Percentiles rank a stretch among this genome's conserved stretches.
These are phyloP conservation scores for Codiaeum variegatum DNA, from an alignment of 441 rosid genomes.

Conservation along the genomic window DNA sequence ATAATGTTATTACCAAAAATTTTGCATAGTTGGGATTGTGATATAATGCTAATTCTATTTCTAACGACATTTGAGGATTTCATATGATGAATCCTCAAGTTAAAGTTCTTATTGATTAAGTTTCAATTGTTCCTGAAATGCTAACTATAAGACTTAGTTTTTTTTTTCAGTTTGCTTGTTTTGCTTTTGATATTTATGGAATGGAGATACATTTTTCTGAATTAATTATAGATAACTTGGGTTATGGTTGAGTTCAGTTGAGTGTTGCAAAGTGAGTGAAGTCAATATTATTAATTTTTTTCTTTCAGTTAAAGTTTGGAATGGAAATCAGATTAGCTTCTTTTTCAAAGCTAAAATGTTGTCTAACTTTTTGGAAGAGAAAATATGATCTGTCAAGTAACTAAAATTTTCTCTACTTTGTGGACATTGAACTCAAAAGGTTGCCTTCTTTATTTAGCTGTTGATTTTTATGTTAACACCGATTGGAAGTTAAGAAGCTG, in stretches of 20 bases:
- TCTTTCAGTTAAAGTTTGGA: background rate
- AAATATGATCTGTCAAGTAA: background rate
- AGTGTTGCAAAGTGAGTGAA: slow-evolving; percentile 67
- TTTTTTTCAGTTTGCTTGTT: background rate
- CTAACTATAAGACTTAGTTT: background rate
- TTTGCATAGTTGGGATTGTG: slow-evolving; percentile 1
- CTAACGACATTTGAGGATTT: background rate
- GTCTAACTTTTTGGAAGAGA: background rate
- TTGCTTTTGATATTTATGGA: background rate
- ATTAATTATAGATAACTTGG: background rate
- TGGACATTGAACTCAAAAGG: background rate
- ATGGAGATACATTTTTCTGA: background rate
- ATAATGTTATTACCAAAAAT: background rate
- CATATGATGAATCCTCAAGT: background rate
- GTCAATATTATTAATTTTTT: background rate
- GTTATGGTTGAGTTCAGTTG: no score
- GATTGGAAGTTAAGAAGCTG: background rate
- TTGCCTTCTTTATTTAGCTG: background rate
- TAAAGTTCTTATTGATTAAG: background rate
- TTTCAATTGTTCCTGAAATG: background rate
- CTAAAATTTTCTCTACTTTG: background rate
- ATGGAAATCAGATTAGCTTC: background rate
- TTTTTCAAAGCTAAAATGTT: background rate
- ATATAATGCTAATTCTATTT: slow-evolving; percentile 3
- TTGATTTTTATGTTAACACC: background rate